Conservation (phyloP, 805 yeast species). For the Candida xiaguanensis region DNA sequence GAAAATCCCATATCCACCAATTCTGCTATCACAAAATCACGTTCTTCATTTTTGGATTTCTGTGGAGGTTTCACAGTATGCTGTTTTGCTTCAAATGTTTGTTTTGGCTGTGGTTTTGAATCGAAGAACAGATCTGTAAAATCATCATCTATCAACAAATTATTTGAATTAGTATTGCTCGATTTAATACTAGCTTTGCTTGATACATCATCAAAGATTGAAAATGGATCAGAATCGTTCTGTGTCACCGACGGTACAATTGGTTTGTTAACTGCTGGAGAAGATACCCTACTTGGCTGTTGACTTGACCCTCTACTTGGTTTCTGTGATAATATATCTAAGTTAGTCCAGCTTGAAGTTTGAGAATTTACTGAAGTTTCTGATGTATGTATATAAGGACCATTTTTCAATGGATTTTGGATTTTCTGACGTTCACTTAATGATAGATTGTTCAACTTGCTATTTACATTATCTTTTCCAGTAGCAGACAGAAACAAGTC, state of each 20-base stretch:
- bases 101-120: background rate
- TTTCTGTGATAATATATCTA: constrained; percentile 29
- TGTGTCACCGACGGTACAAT: constrained; percentile 2
- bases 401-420: constrained; percentile 7
- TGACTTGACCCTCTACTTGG: background rate
- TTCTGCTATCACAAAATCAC: constrained; percentile 58
- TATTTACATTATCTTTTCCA: constrained; percentile 9
- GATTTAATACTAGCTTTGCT: background rate
- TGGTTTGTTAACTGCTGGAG: constrained; percentile 5
- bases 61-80: background rate
- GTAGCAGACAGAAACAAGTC: constrained; percentile 36
- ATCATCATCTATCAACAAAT: constrained; percentile 37
- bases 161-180: background rate
- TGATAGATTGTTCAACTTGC: constrained; percentile 11
- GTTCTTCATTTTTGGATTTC: constrained; percentile 13
- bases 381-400: constrained; percentile 5
- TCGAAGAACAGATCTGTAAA: constrained; percentile 35
- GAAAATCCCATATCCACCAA: constrained; percentile 79
- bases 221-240: constrained; percentile 10
- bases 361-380: constrained; percentile 29
- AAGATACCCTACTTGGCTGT: background rate
- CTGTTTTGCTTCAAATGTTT: background rate
- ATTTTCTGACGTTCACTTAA: constrained; percentile 26
- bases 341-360: constrained; percentile 24
- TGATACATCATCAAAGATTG: constrained; percentile 6